A percentile compares a stretch with the other conserved stretches of the same genome.
Evolutionary conservation across 2,329 filamentous ascomycete genomes (phyloP).

Genomic region (Penicillium polonicum): DNA sequence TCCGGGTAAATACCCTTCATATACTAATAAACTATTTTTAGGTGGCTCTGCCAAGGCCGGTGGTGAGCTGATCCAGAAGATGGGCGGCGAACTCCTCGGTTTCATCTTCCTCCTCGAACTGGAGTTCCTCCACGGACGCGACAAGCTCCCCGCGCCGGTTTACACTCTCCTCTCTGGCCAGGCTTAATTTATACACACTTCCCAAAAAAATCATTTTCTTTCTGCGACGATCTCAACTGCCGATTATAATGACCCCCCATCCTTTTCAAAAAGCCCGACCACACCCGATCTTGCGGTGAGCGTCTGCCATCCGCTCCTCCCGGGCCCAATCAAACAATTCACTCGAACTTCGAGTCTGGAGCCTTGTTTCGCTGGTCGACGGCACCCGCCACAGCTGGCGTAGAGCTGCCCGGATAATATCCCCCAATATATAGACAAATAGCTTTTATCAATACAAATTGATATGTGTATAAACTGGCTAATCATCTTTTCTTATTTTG

Average conservation of each 20-base stretch:
- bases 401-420: constrained; percentile 15
- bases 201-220: constrained; percentile 11
- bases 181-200: constrained; percentile 29
- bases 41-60: constrained; percentile 90
- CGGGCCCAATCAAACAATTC: not conserved
- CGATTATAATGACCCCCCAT: constrained; percentile 12
- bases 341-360: not conserved
- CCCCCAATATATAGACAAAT: constrained; percentile 19
- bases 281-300: constrained; percentile 8
- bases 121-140: constrained; percentile 84
- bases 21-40: constrained; percentile 38
- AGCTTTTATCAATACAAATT: constrained; percentile 12
- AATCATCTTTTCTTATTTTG: not conserved
- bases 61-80: constrained; percentile 78
- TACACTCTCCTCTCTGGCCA: constrained; percentile 76
- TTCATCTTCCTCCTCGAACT: constrained; percentile 97
- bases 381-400: constrained; percentile 7
- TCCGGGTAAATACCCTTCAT: not conserved
- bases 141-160: constrained; percentile 81
- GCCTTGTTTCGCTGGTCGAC: constrained; percentile 12
- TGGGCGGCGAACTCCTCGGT: constrained; percentile 81
- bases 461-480: constrained; percentile 6
- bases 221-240: constrained; percentile 12
- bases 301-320: not conserved
- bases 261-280: constrained; percentile 2